phyloP scores from a whole-genome alignment of 2,329 filamentous ascomycete species.

The Talaromyces sp. region DNA sequence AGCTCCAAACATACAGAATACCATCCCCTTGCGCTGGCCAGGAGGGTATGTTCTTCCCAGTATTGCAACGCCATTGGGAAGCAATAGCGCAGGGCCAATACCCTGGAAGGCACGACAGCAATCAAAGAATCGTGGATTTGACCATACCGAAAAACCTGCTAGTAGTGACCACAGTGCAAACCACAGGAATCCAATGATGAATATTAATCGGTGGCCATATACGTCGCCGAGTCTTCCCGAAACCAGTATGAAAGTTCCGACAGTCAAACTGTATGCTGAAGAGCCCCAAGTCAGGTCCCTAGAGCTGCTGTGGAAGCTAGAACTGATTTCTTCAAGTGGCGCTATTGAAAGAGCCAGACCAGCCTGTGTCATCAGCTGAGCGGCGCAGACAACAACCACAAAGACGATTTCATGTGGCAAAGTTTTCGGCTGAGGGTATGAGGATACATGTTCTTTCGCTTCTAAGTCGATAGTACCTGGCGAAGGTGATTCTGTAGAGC shows the following conservation, averaged over 20 bases:
- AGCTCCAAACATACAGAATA: slow-evolving; percentile 57
- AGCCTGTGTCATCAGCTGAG: slow-evolving; percentile 47
- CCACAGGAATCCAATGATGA: slow-evolving; percentile 42
- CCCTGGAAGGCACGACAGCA: slow-evolving; percentile 58
- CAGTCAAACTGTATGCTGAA: slow-evolving; percentile 56
- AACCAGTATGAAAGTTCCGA: slow-evolving; percentile 40
- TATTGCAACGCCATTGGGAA: slow-evolving; percentile 68
- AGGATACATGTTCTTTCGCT: slow-evolving; percentile 7
- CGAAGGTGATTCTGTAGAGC: neutral
- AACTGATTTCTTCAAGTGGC: slow-evolving; percentile 52
- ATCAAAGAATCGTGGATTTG: slow-evolving; percentile 52
- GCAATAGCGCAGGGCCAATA: slow-evolving; percentile 61
- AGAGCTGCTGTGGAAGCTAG: slow-evolving; percentile 48
- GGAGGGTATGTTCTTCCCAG: slow-evolving; percentile 60
- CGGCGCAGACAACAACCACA: slow-evolving; percentile 34
- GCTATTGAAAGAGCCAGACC: slow-evolving; percentile 52
- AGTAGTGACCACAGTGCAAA: slow-evolving; percentile 42
- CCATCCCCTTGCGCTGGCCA: slow-evolving; percentile 60
- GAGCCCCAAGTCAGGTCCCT: slow-evolving; percentile 57
- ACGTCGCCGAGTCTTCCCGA: slow-evolving; percentile 42
- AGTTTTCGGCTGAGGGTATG: slow-evolving; percentile 13
- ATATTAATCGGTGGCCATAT: slow-evolving; percentile 40
- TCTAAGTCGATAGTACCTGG: slow-evolving; percentile 7
- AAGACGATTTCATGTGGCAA: slow-evolving; percentile 31
- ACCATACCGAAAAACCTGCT: slow-evolving; percentile 39